Evolutionary conservation across 2,329 filamentous ascomycete genomes (phyloP).

Genomic region (Geosmithia putterillii): DNA sequence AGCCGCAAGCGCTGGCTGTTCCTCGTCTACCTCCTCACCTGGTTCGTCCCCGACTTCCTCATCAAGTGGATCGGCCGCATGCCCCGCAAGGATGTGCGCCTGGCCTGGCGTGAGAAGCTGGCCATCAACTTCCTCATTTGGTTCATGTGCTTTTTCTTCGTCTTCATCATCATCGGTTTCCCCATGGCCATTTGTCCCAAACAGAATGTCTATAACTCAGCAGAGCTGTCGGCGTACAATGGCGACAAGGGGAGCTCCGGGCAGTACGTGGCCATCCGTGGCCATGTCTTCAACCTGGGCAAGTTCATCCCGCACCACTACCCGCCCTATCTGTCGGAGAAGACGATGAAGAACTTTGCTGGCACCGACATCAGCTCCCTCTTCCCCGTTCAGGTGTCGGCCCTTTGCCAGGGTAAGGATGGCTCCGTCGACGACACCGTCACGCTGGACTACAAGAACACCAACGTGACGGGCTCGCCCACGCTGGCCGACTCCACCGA

Average conservation of each 20-base stretch:
- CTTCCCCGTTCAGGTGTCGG: conserved; percentile 90
- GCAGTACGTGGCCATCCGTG: conserved; percentile 73
- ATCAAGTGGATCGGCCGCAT: conserved; percentile 71
- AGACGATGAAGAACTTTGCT: conserved; percentile 64
- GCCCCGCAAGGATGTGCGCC: conserved; percentile 81
- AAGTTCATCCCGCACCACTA: conserved; percentile 68
- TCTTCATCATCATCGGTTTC: conserved; percentile 86
- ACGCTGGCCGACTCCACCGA: conserved; percentile 55
- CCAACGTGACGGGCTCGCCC: conserved; percentile 61
- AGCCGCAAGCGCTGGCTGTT: conserved; percentile 87
- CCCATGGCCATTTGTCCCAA: conserved; percentile 81
- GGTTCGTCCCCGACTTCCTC: conserved; percentile 72
- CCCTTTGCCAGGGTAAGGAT: conserved; percentile 69
- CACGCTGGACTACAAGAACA: conserved; percentile 70
- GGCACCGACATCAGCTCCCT: conserved; percentile 77
- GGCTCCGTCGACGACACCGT: conserved; percentile 56
- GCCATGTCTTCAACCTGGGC: conserved; percentile 75
- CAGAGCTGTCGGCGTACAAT: conserved; percentile 62
- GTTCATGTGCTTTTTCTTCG: conserved; percentile 63
- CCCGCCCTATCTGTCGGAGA: conserved; percentile 40
- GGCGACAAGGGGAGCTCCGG: conserved; percentile 50
- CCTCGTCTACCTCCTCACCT: conserved; percentile 73
- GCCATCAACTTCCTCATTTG: conserved; percentile 98
- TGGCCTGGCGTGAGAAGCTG: conserved; percentile 93
- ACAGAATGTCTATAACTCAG: conserved; percentile 73